Percentiles rank a stretch among this genome's conserved stretches.
Conservation (phyloP, 202 grass and related monocot species). For the Setaria italica region DNA sequence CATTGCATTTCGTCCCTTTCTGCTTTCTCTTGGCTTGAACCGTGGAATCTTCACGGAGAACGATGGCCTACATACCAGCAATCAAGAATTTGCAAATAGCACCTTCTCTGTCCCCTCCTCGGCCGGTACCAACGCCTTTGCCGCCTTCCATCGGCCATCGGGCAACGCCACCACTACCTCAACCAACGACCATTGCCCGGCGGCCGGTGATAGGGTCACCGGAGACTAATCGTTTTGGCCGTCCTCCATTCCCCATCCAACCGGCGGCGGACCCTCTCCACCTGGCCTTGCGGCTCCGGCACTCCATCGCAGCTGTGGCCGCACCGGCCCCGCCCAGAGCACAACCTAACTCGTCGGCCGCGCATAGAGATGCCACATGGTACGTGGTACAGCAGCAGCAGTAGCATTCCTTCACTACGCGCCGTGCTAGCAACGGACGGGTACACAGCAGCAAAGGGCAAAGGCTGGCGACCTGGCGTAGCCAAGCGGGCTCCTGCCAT, state of each 20-base stretch:
- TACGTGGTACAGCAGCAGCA: background rate
- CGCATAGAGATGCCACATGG: background rate
- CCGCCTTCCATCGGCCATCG: too few relatives aligned
- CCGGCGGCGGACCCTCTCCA: background rate
- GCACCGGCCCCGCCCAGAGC: background rate
- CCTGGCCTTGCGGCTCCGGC: background rate
- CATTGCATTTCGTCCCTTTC: background rate
- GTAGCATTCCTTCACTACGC: background rate
- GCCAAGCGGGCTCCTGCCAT: background rate
- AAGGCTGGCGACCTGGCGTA: background rate
- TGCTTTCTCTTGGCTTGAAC: background rate
- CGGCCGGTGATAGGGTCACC: too few relatives aligned
- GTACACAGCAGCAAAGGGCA: background rate
- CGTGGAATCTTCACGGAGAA: background rate
- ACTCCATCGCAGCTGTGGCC: background rate
- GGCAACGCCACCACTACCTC: too few relatives aligned
- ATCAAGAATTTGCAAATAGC: background rate
- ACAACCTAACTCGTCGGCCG: background rate
- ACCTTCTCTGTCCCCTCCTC: too few relatives aligned
- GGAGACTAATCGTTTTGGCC: background rate
- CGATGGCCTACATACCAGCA: background rate
- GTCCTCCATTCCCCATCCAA: background rate
- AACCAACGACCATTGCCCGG: too few relatives aligned
- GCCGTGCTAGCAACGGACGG: background rate
- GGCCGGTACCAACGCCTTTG: too few relatives aligned